Evolutionary conservation across 129 eudicot genomes (phyloP).

Genomic region (Heracleum sosnowskyi): DNA sequence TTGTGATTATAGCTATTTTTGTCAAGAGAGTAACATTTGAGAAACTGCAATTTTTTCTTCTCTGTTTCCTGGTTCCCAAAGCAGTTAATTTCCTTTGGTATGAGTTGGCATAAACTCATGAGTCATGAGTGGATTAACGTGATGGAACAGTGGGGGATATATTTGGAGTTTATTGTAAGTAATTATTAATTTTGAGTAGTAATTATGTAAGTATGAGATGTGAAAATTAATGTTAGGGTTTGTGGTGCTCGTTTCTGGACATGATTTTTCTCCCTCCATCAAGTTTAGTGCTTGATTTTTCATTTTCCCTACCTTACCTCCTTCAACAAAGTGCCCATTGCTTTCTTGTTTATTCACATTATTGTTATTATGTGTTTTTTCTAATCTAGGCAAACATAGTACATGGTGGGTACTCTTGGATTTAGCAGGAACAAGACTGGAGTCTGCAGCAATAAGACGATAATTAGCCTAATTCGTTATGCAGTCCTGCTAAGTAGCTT

Average conservation of each 20-base stretch:
- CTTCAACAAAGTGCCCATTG: neutral
- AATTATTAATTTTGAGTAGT: neutral
- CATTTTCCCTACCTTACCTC: neutral
- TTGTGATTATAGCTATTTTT: too few species aligned
- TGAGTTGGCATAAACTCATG: constrained; percentile 9
- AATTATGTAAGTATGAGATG: neutral
- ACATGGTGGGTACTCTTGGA: too few species aligned
- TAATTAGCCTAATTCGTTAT: too few species aligned
- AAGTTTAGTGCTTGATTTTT: neutral
- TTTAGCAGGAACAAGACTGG: too few species aligned
- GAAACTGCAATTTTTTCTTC: neutral
- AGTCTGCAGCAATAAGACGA: too few species aligned
- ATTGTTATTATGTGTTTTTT: too few species aligned
- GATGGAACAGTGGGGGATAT: neutral
- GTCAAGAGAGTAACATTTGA: too few species aligned
- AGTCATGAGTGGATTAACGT: constrained; percentile 14
- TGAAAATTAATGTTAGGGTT: neutral
- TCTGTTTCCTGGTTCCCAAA: neutral
- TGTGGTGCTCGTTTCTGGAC: neutral
- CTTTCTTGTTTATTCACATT: neutral
- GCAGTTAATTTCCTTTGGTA: neutral
- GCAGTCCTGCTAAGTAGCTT: too few species aligned
- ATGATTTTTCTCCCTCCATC: neutral
- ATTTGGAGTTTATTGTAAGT: neutral
- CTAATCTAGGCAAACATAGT: too few species aligned